Base-by-base conservation (phyloP, 2,329 filamentous ascomycete genomes). In the Fragosphaeria purpurea region DNA sequence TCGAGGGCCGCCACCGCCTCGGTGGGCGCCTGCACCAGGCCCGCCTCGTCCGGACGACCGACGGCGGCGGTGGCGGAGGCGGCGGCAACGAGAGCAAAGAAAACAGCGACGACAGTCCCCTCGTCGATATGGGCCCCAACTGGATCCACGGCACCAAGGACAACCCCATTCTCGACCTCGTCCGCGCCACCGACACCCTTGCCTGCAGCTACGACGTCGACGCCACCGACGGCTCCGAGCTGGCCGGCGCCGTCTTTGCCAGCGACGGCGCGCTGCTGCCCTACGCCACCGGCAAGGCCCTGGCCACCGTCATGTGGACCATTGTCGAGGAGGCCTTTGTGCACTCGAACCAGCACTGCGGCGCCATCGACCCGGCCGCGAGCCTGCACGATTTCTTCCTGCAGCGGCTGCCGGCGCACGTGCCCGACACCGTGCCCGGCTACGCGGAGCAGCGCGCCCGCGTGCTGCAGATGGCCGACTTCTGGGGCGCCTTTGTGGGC, bases 81-180 rank as follows among this genome's bases (percentile, higher is more conserved):
- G 5, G 40, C 12, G 30, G 22, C 35, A 10, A 34, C 4, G 32
- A 7, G 22, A 22, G 22, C 22, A 22, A 22, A 22, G 22, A 22
- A 22, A 22, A 22, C 5, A 35, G 31, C 7, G 7, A 7, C 10
- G 75, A 74, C 40, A 73, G 73, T 0, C 66, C 69, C 34, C 56
- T 71, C 7, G 71, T 79, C n/a, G 78, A 82, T 56, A 64, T 77
- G 35, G 85, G 85, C 0, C 82, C 85, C n/a, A 89, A 88, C 59
- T 89, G 85, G 85, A 86, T 89, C 47, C 85, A 89, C 53, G 85
- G 85, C 37, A 86, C 82, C 6, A 70, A 77, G 1, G 72, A 82
- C 55, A 89, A 88, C 59, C 82, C 85, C 0, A 85, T 88, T 12
- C 63, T 83, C 40, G 78, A 84, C 42, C 68, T 88, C 13, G 83